Evolutionary conservation across 257 asterid species (phyloP).

Genomic region (Solanum habrochaites): DNA sequence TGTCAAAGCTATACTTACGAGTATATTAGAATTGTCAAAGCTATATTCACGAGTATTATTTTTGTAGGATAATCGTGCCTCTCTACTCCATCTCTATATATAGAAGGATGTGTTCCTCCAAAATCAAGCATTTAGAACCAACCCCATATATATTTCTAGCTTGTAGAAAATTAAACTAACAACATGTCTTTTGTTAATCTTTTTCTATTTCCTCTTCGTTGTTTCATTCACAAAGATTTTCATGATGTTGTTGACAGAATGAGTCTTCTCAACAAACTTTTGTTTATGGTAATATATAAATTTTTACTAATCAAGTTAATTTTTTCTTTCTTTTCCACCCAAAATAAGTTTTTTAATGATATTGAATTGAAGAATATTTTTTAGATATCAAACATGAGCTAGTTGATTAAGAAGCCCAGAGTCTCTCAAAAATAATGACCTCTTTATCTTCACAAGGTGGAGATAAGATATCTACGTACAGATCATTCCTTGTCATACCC

Average conservation of each 20-base stretch:
- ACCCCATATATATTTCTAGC: background rate
- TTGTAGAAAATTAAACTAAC: background rate
- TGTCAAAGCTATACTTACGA: background rate
- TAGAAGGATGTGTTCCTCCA: background rate
- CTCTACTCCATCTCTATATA: background rate
- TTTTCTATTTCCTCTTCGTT: slow-evolving; percentile 18
- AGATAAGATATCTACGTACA: too few relatives aligned
- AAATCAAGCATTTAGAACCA: background rate
- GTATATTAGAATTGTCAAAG: background rate
- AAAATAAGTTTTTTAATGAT: background rate
- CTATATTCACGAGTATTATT: background rate
- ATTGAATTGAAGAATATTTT: background rate
- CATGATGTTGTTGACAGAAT: slow-evolving; percentile 19
- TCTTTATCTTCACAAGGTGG: background rate
- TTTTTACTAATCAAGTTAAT: background rate
- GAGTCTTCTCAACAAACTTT: slow-evolving; percentile 30
- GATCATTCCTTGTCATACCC: too few relatives aligned
- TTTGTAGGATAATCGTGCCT: background rate
- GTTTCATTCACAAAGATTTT: slow-evolving; percentile 39
- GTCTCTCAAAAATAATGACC: background rate
- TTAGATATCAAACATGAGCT: background rate
- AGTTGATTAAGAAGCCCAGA: background rate
- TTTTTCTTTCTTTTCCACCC: background rate
- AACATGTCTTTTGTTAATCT: background rate
- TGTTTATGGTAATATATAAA: slow-evolving; percentile 29